A percentile compares a stretch with the other conserved stretches of the same genome.
Evolutionary conservation across 495 filamentous ascomycete genomes (phyloP).

Genomic region (Margaritispora aquatica): DNA sequence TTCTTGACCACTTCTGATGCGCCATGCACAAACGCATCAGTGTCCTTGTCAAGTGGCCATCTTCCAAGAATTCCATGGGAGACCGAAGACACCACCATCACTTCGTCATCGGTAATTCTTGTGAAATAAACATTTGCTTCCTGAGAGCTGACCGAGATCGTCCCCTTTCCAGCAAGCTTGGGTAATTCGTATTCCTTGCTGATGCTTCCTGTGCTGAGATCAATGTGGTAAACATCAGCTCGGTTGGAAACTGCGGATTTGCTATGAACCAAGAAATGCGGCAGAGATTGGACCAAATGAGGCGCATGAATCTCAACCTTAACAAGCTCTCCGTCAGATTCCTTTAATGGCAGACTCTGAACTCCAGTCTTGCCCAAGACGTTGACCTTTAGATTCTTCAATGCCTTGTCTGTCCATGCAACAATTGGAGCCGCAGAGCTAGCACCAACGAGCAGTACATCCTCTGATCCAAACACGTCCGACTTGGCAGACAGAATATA

Average conservation of each 20-base stretch:
- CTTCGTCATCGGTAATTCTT: conserved; percentile 64
- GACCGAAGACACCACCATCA: conserved; percentile 65
- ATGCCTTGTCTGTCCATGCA: conserved; percentile 68
- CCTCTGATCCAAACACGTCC: conserved; percentile 59
- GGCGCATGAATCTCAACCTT: conserved; percentile 70
- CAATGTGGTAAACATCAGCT: conserved; percentile 81
- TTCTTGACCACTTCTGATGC: conserved; percentile 77
- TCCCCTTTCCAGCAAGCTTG: conserved; percentile 57
- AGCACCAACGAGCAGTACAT: conserved; percentile 73
- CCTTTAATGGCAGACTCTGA: conserved; percentile 40
- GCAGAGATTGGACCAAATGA: conserved; percentile 56
- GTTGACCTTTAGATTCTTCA: conserved; percentile 69
- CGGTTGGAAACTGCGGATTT: conserved; percentile 63
- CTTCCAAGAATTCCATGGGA: conserved; percentile 69
- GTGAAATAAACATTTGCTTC: conserved; percentile 86
- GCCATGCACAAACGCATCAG: conserved; percentile 48
- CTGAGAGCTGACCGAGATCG: conserved; percentile 70
- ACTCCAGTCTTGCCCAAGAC: conserved; percentile 60
- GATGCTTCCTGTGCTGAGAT: conserved; percentile 57
- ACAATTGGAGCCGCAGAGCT: conserved; percentile 80
- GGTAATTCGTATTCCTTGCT: conserved; percentile 73
- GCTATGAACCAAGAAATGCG: conserved; percentile 83
- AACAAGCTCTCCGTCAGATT: conserved; percentile 48
- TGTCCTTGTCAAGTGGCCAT: conserved; percentile 51
- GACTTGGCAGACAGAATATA: conserved; percentile 62